Evolutionary conservation across 2,329 filamentous ascomycete genomes (phyloP), one percentile per base, ranked within the genome.

Genomic region (Fusarium beomiforme): DNA sequence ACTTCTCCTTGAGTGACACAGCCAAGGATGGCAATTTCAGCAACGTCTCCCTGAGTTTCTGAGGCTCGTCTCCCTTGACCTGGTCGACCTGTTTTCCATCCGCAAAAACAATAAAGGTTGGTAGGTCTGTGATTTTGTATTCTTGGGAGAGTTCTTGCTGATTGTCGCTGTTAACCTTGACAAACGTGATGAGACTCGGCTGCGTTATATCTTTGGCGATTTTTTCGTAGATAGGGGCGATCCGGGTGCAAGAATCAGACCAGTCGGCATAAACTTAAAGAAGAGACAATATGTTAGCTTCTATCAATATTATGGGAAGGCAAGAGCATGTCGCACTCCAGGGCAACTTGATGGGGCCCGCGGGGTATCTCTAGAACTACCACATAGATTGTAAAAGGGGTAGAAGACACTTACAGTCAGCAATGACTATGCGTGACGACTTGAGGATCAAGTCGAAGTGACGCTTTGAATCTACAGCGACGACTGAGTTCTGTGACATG

Each of bases 41-140:
- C 64, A 97, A 87, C 19, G 92, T 88, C 42, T 88, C 85, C 76
- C 90, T 89, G 19, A 98, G 89, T 76, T 91, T 90, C 61, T 85
- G 82, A 17, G 89, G 87, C 79, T 97, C 89, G 51, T 93, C 93
- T 46, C 94, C 95, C 78, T 89, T 86, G 66, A 96, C 88, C 76
- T 89, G 91, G 56, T 92, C 88, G 49, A 89, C 87, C 61, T 90
- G 84, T 70, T 89, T 85, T 74, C 90, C 91, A 78, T 92, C 87
- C 75, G 92, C 91, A 85, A 93, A 97, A 76, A 98, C 87, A 78
- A 98, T 88, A 81, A 98, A 97, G n/a, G 95, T 97, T 12, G 96
- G 96, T 78, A 95, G 90, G 82, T 89, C 88, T 23, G 89, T 90
- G 77, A 98, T 86, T 71, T 85, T 85, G 83, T 97, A 96, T 73